These are phyloP conservation scores for Durio zibethinus DNA, from an alignment of 345 rosid species.

Conservation along the genomic window DNA sequence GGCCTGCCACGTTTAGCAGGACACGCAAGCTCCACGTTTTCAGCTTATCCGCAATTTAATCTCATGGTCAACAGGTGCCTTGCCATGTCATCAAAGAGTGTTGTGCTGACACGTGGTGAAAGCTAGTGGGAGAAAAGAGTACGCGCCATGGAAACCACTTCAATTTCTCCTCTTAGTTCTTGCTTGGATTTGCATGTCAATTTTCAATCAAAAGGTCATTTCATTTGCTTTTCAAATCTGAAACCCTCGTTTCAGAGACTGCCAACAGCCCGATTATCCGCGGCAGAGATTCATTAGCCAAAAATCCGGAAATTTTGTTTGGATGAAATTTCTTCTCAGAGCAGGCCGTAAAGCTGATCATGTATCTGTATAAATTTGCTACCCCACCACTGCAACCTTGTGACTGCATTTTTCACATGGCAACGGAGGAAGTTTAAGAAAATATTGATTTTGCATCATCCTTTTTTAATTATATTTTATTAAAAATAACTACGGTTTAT, in stretches of 20 bases:
- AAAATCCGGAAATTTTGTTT: neutral
- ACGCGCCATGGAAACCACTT: neutral
- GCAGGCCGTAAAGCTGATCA: too few species aligned
- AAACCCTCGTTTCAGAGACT: neutral
- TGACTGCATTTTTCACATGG: too few species aligned
- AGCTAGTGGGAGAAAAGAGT: neutral
- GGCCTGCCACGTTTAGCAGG: conserved; percentile 26
- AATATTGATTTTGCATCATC: too few species aligned
- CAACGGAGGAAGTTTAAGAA: too few species aligned
- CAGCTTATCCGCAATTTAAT: conserved; percentile 33
- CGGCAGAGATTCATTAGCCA: neutral
- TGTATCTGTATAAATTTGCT: too few species aligned
- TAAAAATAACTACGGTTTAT: too few species aligned
- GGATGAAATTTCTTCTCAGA: neutral
- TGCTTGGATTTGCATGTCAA: conserved; percentile 5
- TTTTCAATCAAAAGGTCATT: neutral
- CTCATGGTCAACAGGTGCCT: conserved; percentile 24
- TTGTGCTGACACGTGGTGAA: conserved; percentile 6
- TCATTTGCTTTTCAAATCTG: neutral
- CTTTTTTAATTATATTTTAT: too few species aligned
- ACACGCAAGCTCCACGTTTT: conserved; percentile 37
- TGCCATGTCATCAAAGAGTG: conserved; percentile 29
- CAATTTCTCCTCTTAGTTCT: neutral
- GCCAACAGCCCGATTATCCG: neutral
- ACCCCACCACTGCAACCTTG: too few species aligned